phyloP scores from a whole-genome alignment of 371 early-diverging fungal genomes.

The Chytridium lagenaria region DNA sequence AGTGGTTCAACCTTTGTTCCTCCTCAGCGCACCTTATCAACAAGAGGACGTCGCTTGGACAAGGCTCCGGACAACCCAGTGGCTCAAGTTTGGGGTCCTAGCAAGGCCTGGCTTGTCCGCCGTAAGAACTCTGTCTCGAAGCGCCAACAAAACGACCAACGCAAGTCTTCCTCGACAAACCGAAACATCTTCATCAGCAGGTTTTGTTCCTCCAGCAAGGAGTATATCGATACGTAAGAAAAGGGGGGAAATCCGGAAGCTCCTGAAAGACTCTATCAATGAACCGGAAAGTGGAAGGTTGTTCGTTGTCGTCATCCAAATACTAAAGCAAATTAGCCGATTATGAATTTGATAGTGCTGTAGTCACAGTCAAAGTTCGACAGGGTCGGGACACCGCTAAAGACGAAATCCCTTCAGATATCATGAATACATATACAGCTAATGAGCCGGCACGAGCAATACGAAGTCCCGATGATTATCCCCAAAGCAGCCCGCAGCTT shows the following conservation, averaged over 20 bases:
- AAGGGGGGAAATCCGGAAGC: no score
- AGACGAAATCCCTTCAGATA: neutral
- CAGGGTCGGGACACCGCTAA: neutral
- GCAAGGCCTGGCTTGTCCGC: neutral
- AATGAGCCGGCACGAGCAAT: neutral
- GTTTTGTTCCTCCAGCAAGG: neutral
- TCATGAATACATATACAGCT: neutral
- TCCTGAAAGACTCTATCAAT: no score
- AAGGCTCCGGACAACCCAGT: neutral
- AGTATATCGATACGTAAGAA: neutral
- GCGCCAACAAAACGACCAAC: no score
- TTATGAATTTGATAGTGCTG: neutral
- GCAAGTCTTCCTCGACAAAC: neutral
- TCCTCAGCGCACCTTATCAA: neutral
- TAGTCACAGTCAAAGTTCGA: neutral
- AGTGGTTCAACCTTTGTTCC: neutral
- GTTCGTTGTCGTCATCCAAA: no score
- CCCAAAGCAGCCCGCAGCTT: neutral
- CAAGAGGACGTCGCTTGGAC: neutral
- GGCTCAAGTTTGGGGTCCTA: no score
- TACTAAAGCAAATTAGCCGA: neutral
- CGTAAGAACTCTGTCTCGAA: neutral
- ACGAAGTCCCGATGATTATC: neutral
- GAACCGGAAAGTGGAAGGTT: neutral
- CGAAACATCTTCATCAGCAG: neutral